These are phyloP conservation scores for Salix viminalis DNA, from an alignment of 345 rosid genomes.

Conservation along the genomic window DNA sequence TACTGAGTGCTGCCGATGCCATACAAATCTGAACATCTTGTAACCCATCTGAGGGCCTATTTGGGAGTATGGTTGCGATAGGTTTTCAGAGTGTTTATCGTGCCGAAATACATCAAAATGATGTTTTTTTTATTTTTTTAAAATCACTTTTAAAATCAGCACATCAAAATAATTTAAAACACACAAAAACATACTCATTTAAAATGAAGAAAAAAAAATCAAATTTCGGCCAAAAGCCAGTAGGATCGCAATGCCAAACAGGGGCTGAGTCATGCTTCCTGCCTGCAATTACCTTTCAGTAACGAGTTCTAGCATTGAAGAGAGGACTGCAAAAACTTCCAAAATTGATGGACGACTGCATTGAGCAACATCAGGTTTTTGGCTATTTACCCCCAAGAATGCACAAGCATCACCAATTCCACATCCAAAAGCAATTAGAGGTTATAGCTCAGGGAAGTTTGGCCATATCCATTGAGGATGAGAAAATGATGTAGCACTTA, in stretches of 20 bases:
- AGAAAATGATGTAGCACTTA: background rate
- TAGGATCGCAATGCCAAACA: too few species aligned
- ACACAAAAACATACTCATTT: too few species aligned
- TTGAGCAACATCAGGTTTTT: background rate
- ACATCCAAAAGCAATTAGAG: background rate
- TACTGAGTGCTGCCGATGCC: constrained; percentile 32
- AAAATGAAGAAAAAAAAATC: too few species aligned
- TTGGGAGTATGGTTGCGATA: too few species aligned
- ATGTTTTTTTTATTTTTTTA: too few species aligned
- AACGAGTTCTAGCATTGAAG: background rate
- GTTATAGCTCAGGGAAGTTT: background rate
- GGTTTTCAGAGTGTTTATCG: too few species aligned
- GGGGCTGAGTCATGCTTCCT: background rate
- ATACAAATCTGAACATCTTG: background rate
- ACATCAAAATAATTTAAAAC: too few species aligned
- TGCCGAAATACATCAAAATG: too few species aligned
- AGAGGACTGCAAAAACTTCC: too few species aligned
- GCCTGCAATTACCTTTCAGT: background rate
- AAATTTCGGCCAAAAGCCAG: too few species aligned
- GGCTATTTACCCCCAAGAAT: background rate
- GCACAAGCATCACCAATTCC: background rate
- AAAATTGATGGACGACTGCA: background rate
- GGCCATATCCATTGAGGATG: background rate
- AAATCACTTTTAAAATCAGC: too few species aligned
- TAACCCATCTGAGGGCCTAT: background rate